Conservation (phyloP, 2,329 filamentous ascomycete genomes). For the Annulohypoxylon truncatum region DNA sequence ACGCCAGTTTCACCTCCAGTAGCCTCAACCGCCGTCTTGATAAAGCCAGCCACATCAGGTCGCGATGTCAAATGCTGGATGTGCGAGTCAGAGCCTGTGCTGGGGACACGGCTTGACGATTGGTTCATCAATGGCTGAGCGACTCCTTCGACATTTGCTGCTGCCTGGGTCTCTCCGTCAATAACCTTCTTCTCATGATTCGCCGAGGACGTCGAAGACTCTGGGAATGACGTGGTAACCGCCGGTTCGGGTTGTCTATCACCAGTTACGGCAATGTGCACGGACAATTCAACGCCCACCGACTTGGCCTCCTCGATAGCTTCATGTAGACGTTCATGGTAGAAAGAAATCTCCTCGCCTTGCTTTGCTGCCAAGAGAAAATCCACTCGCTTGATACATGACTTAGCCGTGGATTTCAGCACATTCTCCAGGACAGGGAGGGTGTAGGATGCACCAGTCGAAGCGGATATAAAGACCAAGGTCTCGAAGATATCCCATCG, state of each 20-base stretch:
- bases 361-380: slow-evolving; percentile 65
- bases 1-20: slow-evolving; percentile 71
- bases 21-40: slow-evolving; percentile 65
- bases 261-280: slow-evolving; percentile 67
- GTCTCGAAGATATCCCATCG: slow-evolving; percentile 70
- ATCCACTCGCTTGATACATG: slow-evolving; percentile 65
- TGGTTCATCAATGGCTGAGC: slow-evolving; percentile 19
- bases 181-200: slow-evolving; percentile 43
- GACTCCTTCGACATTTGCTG: slow-evolving; percentile 46
- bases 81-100: slow-evolving; percentile 53
- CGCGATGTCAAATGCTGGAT: slow-evolving; percentile 60
- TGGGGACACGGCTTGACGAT: slow-evolving; percentile 35
- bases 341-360: slow-evolving; percentile 66
- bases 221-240: slow-evolving; percentile 29
- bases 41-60: slow-evolving; percentile 64
- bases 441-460: slow-evolving; percentile 72
- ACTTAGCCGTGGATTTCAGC: slow-evolving; percentile 54
- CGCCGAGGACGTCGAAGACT: slow-evolving; percentile 31
- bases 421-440: slow-evolving; percentile 69
- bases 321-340: slow-evolving; percentile 61
- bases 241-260: slow-evolving; percentile 44
- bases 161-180: slow-evolving; percentile 13
- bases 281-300: slow-evolving; percentile 61
- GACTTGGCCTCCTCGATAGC: slow-evolving; percentile 57
- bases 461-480: slow-evolving; percentile 69